Evolutionary conservation across 78 protist genomes (phyloP).

Genomic region (Cavenderia fasciculata): DNA sequence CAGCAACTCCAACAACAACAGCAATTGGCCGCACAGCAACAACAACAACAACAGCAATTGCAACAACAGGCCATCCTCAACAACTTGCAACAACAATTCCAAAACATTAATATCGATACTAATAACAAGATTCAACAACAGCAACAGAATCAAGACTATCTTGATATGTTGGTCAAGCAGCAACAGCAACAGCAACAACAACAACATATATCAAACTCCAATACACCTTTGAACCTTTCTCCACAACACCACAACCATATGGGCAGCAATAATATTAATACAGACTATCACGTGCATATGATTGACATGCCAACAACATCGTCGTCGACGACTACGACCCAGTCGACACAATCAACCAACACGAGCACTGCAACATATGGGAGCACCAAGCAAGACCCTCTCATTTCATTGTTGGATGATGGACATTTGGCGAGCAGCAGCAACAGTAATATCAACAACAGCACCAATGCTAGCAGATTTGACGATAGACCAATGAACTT

Average conservation of each 20-base stretch:
- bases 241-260: slow-evolving; percentile 63
- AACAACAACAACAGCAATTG: neutral
- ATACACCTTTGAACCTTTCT: slow-evolving; percentile 52
- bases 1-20: neutral
- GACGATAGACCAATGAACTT: neutral
- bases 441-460: neutral
- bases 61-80: no score
- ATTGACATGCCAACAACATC: slow-evolving; percentile 22
- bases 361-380: no score
- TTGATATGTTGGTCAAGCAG: no score
- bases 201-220: slow-evolving; percentile 40
- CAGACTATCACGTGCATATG: slow-evolving; percentile 64
- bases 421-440: neutral
- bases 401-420: no score
- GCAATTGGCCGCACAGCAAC: neutral
- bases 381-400: no score
- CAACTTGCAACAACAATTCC: no score
- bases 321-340: neutral
- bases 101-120: no score
- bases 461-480: neutral
- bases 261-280: no score
- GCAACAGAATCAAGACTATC: no score
- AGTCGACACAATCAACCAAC: neutral
- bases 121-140: no score
- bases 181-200: slow-evolving; percentile 18